Base-by-base conservation (phyloP, 2,329 filamentous ascomycete species). In the Didymella sp. region DNA sequence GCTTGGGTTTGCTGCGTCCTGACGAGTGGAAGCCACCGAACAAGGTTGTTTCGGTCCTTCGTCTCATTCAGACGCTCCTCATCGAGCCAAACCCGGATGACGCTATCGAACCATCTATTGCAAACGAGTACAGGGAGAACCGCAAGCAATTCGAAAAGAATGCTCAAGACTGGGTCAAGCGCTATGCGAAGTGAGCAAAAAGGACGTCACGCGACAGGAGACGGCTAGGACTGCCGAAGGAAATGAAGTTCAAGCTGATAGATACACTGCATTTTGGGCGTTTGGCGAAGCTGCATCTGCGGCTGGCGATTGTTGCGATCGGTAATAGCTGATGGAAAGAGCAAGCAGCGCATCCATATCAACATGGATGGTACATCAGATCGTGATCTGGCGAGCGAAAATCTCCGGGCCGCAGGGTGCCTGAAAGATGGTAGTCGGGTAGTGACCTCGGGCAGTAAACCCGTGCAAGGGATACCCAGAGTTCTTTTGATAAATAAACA, bases 1-100 rank as follows among this genome's bases (percentile, higher is more conserved):
- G 93, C 78, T 83, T 97, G 41, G 87, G 86, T 58, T 85, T 93
- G 77, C 86, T 97, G 67, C 91, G 93, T 74, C 77, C 89, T 27
- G 92, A 96, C 70, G 88, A 91, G 78, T 97, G 93, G 93, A 97
- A 96, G 83, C 93, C 93, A 17, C 88, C 88, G 59, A 90, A 89
- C 70, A 89, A 88, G 79, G 84, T 96, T 63, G 78, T 79, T 42
- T 85, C 86, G 50, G 91, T 96, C 25, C 84, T 97, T 60, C 86
- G 90, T 74, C 89, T 93, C 67, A 85, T 94, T 21, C 82, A 89
- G 61, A 84, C 86, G 62, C 83, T 96, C 60, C 82, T 97, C 49
- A 79, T 85, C 59, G 90, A 93, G 78, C 93, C 93, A 2, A 90
- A 92, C 81, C 88, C 91, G 6, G 92, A 96, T 69, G 93, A 96